phyloP scores from a whole-genome alignment of 441 rosid species.

The Gossypium gossypioides region DNA sequence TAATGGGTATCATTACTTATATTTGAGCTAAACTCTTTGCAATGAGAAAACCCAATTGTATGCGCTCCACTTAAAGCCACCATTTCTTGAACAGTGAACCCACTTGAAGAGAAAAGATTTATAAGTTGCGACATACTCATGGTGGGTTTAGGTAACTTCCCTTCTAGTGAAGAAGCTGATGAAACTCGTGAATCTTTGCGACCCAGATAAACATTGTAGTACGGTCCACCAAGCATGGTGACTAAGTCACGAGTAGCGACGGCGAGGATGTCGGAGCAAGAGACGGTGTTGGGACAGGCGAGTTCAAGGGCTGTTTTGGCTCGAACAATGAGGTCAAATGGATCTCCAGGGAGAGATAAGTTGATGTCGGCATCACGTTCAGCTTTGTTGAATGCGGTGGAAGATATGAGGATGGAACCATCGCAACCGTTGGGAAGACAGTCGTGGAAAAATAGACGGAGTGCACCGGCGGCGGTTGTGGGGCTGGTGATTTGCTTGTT shows the following conservation, averaged over 20 bases:
- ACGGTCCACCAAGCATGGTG: constrained; percentile 55
- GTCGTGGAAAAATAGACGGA: constrained; percentile 60
- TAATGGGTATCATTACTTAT: constrained; percentile 34
- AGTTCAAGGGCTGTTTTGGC: constrained; percentile 69
- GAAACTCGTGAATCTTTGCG: constrained; percentile 43
- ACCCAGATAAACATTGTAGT: constrained; percentile 44
- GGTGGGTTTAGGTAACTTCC: constrained; percentile 44
- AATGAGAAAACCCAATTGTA: constrained; percentile 61
- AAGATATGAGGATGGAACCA: constrained; percentile 44
- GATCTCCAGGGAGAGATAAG: constrained; percentile 70
- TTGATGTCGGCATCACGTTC: constrained; percentile 64
- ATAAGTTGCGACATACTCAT: constrained; percentile 34
- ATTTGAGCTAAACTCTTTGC: constrained; percentile 40
- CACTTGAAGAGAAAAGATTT: constrained; percentile 30
- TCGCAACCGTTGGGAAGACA: constrained; percentile 55
- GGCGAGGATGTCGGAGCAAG: constrained; percentile 59
- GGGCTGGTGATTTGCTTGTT: constrained; percentile 59
- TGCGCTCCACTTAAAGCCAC: constrained; percentile 63
- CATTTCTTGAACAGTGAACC: constrained; percentile 46
- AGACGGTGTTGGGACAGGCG: constrained; percentile 52
- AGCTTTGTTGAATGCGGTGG: constrained; percentile 43
- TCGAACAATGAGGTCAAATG: constrained; percentile 54
- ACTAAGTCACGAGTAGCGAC: constrained; percentile 56
- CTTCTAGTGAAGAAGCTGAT: constrained; percentile 24
- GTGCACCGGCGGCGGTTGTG: constrained; percentile 53